Base-by-base conservation (phyloP, 176 grass and related monocot genomes). In the Avena atlantica region DNA sequence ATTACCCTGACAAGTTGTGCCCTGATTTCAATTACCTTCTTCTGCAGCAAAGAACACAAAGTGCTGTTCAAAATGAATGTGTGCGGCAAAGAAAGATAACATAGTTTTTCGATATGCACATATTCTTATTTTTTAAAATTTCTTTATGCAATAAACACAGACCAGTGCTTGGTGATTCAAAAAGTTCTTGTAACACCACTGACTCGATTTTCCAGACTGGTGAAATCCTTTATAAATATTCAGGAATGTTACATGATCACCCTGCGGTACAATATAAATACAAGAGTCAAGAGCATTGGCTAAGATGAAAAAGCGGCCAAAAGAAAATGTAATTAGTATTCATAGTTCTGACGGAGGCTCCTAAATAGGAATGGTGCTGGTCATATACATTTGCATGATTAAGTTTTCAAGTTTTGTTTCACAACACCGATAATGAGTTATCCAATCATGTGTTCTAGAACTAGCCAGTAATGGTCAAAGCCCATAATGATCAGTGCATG, bases 101-200 rank as follows among this genome's bases (percentile, higher is more conserved):
- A 79, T 55, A 77, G 55, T 8, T 79, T 78, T 78, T 78, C 60
- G 9, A 71, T 87, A 85, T 74, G 75, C 2, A 1, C 34, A 74
- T 9, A 86, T 81, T 66, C 10, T n/a, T 53, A 74, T 42, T 42
- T 42, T 42, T 42, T 42, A 42, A 42, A 42, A 42, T 42, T 6
- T 42, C 37, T 6, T 42, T 42, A 74, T 81, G 48, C 81, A 78
- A 62, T 31, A 47, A 69, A 89, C 52, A 90, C 91, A 42, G 37
- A 98, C 96, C 93, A 98, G 89, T 85, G 96, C 90, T 76, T 98
- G 96, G 84, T 95, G 90, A 82, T 95, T 98, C 85, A 98, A 76
- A 64, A 91, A 98, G 86, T 98, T 98, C 79, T 89, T 93, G 88
- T 98, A 98, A 82, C 96, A 98, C 96, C 96, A 98, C 71, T 98